phyloP scores from a whole-genome alignment of 306 rosid genomes.

The Cicer bijugum region DNA sequence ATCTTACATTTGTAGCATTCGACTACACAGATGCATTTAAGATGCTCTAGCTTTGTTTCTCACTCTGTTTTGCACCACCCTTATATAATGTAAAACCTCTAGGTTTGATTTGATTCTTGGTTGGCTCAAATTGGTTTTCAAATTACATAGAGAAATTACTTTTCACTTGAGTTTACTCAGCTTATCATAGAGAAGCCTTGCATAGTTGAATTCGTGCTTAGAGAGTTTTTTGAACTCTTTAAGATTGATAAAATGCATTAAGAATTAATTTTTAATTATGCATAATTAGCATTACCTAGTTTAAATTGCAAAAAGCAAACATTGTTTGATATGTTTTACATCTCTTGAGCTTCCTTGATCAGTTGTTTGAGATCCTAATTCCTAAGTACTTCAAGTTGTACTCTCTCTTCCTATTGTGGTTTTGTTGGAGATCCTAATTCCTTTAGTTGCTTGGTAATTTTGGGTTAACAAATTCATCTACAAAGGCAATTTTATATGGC shows the following conservation, averaged over 20 bases:
- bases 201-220: background rate
- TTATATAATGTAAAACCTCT: background rate
- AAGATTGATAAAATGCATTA: background rate
- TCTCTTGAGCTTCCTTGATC: background rate
- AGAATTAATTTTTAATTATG: background rate
- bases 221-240: background rate
- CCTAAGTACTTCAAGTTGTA: background rate
- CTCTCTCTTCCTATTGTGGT: background rate
- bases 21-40: background rate
- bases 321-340: background rate
- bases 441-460: too few species aligned
- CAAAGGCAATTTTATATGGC: too few species aligned
- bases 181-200: background rate
- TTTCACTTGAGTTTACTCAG: background rate
- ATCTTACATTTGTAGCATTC: too few species aligned
- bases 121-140: background rate
- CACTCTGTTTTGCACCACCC: background rate
- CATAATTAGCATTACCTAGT: background rate
- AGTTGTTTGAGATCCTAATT: background rate
- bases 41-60: background rate
- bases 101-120: background rate
- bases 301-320: background rate
- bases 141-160: too few species aligned
- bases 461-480: too few species aligned
- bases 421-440: background rate